Percentiles rank a stretch among this genome's conserved stretches.
These are phyloP conservation scores for Pelargonium citronellum DNA, from an alignment of 441 rosid genomes.

Conservation along the genomic window DNA sequence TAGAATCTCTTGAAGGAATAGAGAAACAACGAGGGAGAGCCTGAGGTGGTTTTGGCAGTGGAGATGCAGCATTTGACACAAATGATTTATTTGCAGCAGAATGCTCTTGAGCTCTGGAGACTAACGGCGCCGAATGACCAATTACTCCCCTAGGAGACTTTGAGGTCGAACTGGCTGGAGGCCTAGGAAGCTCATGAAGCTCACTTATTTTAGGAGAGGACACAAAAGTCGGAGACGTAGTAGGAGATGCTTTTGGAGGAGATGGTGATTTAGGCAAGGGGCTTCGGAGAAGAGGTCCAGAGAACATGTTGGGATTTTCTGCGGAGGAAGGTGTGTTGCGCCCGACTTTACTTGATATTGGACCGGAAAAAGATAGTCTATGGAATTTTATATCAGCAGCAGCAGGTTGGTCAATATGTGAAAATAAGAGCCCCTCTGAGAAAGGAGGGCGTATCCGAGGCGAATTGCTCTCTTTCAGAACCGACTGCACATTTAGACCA, in stretches of 20 bases:
- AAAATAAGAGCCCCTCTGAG: slow-evolving; percentile 42
- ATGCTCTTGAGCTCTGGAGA: slow-evolving; percentile 35
- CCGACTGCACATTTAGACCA: slow-evolving; percentile 27
- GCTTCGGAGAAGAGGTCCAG: slow-evolving; percentile 62
- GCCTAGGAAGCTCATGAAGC: slow-evolving; percentile 81
- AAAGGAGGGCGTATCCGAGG: slow-evolving; percentile 43
- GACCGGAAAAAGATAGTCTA: slow-evolving; percentile 59
- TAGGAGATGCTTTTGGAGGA: slow-evolving; percentile 45
- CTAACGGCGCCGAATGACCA: slow-evolving; percentile 58
- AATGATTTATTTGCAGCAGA: slow-evolving; percentile 28
- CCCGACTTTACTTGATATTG: slow-evolving; percentile 39
- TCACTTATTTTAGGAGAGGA: slow-evolving; percentile 66
- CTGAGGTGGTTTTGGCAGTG: slow-evolving; percentile 48
- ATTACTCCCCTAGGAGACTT: slow-evolving; percentile 32
- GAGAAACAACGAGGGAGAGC: slow-evolving; percentile 57
- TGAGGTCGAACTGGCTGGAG: slow-evolving; percentile 35
- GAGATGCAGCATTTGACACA: slow-evolving; percentile 42
- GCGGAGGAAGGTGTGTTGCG: slow-evolving; percentile 31
- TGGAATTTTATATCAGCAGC: slow-evolving; percentile 30
- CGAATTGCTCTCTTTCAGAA: slow-evolving; percentile 58
- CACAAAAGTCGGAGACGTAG: slow-evolving; percentile 42
- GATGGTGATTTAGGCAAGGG: slow-evolving; percentile 37
- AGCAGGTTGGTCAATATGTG: slow-evolving; percentile 29
- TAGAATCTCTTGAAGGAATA: slow-evolving; percentile 48
- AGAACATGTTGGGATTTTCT: slow-evolving; percentile 43